These are phyloP conservation scores for Didymella sp. DNA, from an alignment of 2,329 filamentous ascomycete genomes.

Conservation along the genomic window DNA sequence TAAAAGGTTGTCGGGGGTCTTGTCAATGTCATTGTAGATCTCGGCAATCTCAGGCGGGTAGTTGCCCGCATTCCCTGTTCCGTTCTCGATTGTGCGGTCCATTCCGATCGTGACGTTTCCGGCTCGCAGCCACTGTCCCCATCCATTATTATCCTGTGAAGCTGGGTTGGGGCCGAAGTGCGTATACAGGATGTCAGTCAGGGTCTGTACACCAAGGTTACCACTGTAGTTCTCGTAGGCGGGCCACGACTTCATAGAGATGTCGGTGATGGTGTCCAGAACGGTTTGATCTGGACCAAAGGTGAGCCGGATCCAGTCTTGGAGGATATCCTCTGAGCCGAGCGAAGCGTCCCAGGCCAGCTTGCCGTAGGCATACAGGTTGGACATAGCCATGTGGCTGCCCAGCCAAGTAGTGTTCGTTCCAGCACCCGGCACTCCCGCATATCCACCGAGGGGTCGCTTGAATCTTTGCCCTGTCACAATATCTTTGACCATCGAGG, in stretches of 20 bases:
- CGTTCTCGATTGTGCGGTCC: slow-evolving; percentile 73
- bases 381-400: slow-evolving; percentile 69
- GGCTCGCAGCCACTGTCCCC: slow-evolving; percentile 76
- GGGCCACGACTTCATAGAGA: slow-evolving; percentile 74
- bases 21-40: slow-evolving; percentile 65
- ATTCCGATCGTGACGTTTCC: slow-evolving; percentile 68
- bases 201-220: slow-evolving; percentile 72
- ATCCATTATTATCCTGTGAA: slow-evolving; percentile 70
- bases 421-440: slow-evolving; percentile 72
- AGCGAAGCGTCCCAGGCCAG: slow-evolving; percentile 68
- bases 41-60: slow-evolving; percentile 68
- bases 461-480: slow-evolving; percentile 67
- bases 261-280: slow-evolving; percentile 64
- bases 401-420: slow-evolving; percentile 72
- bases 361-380: slow-evolving; percentile 72
- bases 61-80: slow-evolving; percentile 70
- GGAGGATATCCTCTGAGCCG: slow-evolving; percentile 59
- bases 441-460: slow-evolving; percentile 65
- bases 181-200: slow-evolving; percentile 70
- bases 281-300: slow-evolving; percentile 64
- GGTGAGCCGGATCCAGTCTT: slow-evolving; percentile 73
- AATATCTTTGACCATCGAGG: slow-evolving; percentile 66
- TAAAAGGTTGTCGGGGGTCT: slow-evolving; percentile 71
- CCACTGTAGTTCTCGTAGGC: slow-evolving; percentile 75
- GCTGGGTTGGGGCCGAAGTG: slow-evolving; percentile 73